Base-by-base conservation (phyloP, 1,284 basidiomycete genomes). In the Ganoderma multipileum region DNA sequence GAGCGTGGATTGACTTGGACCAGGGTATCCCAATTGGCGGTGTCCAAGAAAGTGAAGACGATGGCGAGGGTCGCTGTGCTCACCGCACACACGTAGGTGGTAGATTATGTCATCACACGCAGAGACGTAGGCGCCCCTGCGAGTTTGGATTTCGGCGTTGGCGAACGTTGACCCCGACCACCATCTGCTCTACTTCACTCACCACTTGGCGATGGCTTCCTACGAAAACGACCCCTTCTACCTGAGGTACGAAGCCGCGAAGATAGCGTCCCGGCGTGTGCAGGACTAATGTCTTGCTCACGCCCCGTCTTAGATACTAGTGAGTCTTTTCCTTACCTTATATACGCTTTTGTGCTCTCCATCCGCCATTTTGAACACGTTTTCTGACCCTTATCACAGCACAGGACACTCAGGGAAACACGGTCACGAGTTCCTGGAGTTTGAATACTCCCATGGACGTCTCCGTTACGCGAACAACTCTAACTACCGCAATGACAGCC, bases 401-500 rank as follows among this genome's bases (percentile, higher is more conserved):
- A 96, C 95, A 57, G 96, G 96, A 30, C 96, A 98, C 81, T 95
- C 95, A 75, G 96, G 96, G 69, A 95, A 95, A 81, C 96, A 98
- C 77, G 96, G 96, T 23, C 96, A 98, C 83, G 96, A 98, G 80
- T 99, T 99, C 79, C 87, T 99, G 61, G 98, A 99, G 81, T 99
- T 99, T 78, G 97, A 99, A 83, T 98, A 98, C 84, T 94, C 94
- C 14, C 93, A 97, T 81, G 98, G 97, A 9, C 91, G 97, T 68
- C 87, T 99, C 72, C 90, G 97, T 75, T 99, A 99, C 80, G 97
- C 98, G 71, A 98, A 99, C 87, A 99, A 99, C 87, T 98, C 96
- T 26, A 99, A 99, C 83, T 99, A 99, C 83, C 86, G 97, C 60
- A 99, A 98, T 77, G 98, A 99, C 83, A 95, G 92, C 79, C 83